phyloP scores from a whole-genome alignment of 768 basidiomycete species.

The Podaxis pistillaris region DNA sequence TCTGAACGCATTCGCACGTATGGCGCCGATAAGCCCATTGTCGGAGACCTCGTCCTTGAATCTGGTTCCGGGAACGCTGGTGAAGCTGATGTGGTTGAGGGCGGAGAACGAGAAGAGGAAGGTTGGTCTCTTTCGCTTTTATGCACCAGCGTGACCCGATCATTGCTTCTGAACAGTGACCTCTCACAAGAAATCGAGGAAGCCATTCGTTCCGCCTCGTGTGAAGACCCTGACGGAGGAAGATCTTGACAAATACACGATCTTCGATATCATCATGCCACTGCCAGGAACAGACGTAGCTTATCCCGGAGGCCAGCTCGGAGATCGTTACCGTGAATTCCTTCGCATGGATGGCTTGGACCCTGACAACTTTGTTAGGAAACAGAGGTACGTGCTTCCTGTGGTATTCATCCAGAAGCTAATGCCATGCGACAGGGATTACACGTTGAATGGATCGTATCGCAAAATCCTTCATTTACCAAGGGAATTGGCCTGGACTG shows the following conservation, averaged over 20 bases:
- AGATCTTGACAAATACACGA: constrained; percentile 78
- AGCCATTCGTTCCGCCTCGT: constrained; percentile 64
- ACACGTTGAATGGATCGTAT: constrained; percentile 90
- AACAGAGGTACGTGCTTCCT: constrained; percentile 68
- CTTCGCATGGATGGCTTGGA: constrained; percentile 85
- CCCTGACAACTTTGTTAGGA: constrained; percentile 83
- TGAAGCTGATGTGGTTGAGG: constrained; percentile 34
- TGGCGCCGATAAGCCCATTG: constrained; percentile 71
- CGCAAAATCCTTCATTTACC: constrained; percentile 89
- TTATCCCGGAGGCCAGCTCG: constrained; percentile 86
- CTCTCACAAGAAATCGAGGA: constrained; percentile 35
- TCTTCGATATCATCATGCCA: constrained; percentile 98
- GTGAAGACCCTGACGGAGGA: constrained; percentile 78
- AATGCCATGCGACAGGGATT: constrained; percentile 58
- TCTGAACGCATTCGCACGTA: constrained; percentile 86
- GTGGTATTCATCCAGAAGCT: constrained; percentile 3
- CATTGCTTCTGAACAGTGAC: constrained; percentile 20
- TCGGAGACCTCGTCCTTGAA: constrained; percentile 91
- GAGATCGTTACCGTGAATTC: constrained; percentile 81
- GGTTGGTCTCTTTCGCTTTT: constrained; percentile 17
- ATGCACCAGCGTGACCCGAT: not conserved
- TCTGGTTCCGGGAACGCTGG: constrained; percentile 31
- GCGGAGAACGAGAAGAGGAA: constrained; percentile 32
- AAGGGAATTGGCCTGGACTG: constrained; percentile 75
- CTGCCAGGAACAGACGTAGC: constrained; percentile 92